A percentile compares a stretch with the other conserved stretches of the same genome.
Conservation (phyloP, 306 rosid species). For the Rosa lucieae region DNA sequence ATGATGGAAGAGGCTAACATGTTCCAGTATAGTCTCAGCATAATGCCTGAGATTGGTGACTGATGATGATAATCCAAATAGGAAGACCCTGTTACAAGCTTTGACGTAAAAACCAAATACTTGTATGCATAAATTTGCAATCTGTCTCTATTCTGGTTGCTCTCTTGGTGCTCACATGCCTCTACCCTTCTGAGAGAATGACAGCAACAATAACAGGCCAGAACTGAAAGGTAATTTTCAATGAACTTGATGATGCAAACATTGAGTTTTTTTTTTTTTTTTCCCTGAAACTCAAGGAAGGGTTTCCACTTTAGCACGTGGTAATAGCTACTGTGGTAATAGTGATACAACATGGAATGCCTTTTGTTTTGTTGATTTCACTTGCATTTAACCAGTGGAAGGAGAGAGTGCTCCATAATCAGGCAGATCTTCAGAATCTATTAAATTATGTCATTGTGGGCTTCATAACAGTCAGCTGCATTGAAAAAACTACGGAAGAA, state of each 20-base stretch:
- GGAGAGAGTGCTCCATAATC: constrained; percentile 18
- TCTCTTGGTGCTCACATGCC: constrained; percentile 41
- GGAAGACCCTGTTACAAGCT: constrained; percentile 37
- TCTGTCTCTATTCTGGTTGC: constrained; percentile 37
- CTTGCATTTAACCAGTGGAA: constrained; percentile 39
- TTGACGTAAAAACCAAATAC: constrained; percentile 39
- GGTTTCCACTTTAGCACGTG: neutral
- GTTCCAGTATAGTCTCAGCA: neutral
- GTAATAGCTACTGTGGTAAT: too few species aligned
- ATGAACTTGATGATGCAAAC: constrained; percentile 25
- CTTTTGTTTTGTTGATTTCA: constrained; percentile 30
- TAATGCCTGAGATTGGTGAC: constrained; percentile 8
- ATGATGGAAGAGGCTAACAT: neutral
- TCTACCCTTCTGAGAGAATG: constrained; percentile 34
- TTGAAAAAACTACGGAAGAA: constrained; percentile 43
- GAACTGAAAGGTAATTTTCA: constrained; percentile 51
- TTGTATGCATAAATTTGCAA: constrained; percentile 34
- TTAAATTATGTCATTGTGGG: constrained; percentile 62
- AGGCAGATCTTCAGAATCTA: constrained; percentile 33
- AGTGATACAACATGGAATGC: too few species aligned
- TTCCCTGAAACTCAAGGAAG: constrained; percentile 35
- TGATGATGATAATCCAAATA: neutral
- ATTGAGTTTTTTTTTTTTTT: constrained; percentile 9
- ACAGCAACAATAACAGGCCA: constrained; percentile 37
- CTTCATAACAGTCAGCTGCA: constrained; percentile 41